Conservation (phyloP, 129 eudicot genomes). For the Pittosporum tobira region DNA sequence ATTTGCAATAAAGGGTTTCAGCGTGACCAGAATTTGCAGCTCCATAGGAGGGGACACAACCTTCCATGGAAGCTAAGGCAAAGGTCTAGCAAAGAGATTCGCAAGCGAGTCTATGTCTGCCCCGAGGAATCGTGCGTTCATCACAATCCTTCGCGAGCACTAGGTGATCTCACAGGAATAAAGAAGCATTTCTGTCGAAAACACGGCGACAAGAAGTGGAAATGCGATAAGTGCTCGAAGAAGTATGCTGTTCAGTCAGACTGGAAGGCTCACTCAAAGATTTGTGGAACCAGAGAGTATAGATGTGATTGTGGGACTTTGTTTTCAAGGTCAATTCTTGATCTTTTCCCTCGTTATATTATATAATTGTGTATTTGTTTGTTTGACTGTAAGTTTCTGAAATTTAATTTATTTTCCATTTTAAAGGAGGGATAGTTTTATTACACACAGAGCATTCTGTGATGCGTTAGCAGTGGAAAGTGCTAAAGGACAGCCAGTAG, state of each 20-base stretch:
- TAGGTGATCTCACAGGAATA: constrained; percentile 96
- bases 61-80: constrained; percentile 96
- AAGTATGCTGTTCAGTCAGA: constrained; percentile 97
- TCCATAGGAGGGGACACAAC: constrained; percentile 95
- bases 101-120: constrained; percentile 89
- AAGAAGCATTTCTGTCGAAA: constrained; percentile 93
- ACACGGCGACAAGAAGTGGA: constrained; percentile 98
- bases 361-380: not conserved
- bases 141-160: constrained; percentile 83
- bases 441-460: constrained; percentile 92
- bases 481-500: constrained; percentile 41
- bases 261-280: constrained; percentile 89
- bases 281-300: constrained; percentile 91
- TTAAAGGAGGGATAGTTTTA: constrained; percentile 92
- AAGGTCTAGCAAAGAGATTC: constrained; percentile 65
- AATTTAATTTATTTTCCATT: constrained; percentile 13
- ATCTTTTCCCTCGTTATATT: not conserved
- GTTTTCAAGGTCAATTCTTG: constrained; percentile 60
- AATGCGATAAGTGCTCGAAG: constrained; percentile 90
- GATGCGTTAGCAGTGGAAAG: constrained; percentile 76
- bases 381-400: not conserved
- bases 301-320: constrained; percentile 94
- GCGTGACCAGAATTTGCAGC: constrained; percentile 90
- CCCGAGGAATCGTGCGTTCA: constrained; percentile 87
- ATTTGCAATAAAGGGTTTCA: constrained; percentile 95